Percentiles rank a stretch among this genome's conserved stretches.
Evolutionary conservation across 768 basidiomycete genomes (phyloP).

Genomic region (Amanita muscaria): DNA sequence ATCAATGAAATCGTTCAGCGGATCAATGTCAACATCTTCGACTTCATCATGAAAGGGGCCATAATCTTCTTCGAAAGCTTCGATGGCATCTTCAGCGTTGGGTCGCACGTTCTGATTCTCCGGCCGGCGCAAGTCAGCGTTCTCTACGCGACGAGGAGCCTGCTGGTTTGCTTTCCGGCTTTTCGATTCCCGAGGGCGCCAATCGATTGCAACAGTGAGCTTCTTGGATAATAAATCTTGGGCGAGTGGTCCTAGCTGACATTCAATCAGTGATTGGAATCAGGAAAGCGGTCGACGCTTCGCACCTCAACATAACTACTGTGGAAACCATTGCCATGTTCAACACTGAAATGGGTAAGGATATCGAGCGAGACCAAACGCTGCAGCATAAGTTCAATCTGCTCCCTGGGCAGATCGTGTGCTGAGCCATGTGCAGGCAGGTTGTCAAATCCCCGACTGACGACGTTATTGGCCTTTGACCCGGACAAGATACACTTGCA

Average conservation of each 20-base stretch:
- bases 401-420: constrained; percentile 36
- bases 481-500: constrained; percentile 63
- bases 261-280: not conserved
- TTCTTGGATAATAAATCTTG: constrained; percentile 19
- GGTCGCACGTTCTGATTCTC: constrained; percentile 17
- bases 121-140: constrained; percentile 16
- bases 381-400: constrained; percentile 60
- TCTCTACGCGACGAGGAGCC: constrained; percentile 13
- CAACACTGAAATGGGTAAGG: constrained; percentile 37
- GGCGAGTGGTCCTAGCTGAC: constrained; percentile 28
- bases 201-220: constrained; percentile 20
- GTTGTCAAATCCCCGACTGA: constrained; percentile 37
- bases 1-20: not conserved
- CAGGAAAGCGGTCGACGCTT: constrained; percentile 3
- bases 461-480: constrained; percentile 36
- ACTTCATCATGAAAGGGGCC: constrained; percentile 17
- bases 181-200: constrained; percentile 24
- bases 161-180: constrained; percentile 15
- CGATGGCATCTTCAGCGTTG: constrained; percentile 26
- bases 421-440: constrained; percentile 48
- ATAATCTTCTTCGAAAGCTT: constrained; percentile 23
- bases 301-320: constrained; percentile 44
- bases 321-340: constrained; percentile 38
- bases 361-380: constrained; percentile 42
- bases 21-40: constrained; percentile 4